Conservation (phyloP, 2,329 filamentous ascomycete species). For the Diaporthe capsici region DNA sequence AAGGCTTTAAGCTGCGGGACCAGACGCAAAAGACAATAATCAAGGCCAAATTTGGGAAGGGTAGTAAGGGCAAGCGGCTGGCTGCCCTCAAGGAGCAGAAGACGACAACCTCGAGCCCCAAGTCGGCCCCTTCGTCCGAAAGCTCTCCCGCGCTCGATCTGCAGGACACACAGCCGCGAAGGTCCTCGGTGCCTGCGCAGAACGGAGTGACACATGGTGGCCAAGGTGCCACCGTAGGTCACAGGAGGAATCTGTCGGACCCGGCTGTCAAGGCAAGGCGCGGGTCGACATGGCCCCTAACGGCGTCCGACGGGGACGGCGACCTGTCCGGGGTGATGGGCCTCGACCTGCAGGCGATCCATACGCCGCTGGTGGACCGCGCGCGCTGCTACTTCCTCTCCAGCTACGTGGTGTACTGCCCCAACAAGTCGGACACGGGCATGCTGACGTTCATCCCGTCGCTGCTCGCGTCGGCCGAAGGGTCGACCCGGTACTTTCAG, state of each 20-base stretch:
- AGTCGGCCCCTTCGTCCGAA: background rate
- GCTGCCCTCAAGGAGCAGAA: conserved; percentile 18
- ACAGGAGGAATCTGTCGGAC: conserved; percentile 17
- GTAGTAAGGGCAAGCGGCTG: background rate
- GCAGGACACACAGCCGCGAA: background rate
- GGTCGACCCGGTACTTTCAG: conserved; percentile 10
- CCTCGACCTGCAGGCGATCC: conserved; percentile 23
- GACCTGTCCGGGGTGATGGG: conserved; percentile 6
- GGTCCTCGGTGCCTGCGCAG: background rate
- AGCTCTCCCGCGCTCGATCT: background rate
- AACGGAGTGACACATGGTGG: background rate
- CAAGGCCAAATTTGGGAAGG: conserved; percentile 34
- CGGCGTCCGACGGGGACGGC: background rate
- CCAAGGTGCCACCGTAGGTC: background rate
- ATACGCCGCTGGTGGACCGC: conserved; percentile 32
- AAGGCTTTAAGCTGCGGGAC: conserved; percentile 32
- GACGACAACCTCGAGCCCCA: background rate
- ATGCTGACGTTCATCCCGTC: conserved; percentile 37
- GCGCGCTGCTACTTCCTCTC: conserved; percentile 36
- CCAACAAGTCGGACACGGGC: background rate
- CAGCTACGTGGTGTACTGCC: conserved; percentile 34
- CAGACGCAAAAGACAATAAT: conserved; percentile 36
- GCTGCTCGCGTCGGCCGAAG: conserved; percentile 11
- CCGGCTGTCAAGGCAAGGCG: background rate
- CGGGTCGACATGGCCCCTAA: background rate